phyloP scores from a whole-genome alignment of 805 yeast species.

The Candida maesae region DNA sequence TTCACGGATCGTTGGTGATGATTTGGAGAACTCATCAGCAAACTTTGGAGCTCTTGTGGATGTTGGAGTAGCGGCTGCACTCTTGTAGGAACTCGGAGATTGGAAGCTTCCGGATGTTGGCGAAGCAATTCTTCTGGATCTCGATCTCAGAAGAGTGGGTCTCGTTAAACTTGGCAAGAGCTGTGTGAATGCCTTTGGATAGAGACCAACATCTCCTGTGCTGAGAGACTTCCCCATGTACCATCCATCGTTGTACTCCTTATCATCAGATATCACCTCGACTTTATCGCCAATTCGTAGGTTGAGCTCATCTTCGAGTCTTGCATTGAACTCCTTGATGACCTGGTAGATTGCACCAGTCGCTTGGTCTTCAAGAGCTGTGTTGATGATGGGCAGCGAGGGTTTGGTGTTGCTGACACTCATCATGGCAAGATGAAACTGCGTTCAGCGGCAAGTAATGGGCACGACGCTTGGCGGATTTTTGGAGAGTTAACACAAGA shows the following conservation, averaged over 20 bases:
- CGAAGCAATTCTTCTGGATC: constrained; percentile 50
- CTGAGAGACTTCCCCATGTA: constrained; percentile 79
- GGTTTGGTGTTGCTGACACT: constrained; percentile 2
- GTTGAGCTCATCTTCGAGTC: constrained; percentile 86
- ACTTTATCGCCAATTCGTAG: constrained; percentile 79
- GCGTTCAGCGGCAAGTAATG: not conserved
- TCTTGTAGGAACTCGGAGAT: constrained; percentile 18
- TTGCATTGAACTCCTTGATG: constrained; percentile 80
- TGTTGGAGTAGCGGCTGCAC: constrained; percentile 13
- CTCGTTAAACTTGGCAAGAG: constrained; percentile 34
- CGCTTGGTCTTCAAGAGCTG: constrained; percentile 19
- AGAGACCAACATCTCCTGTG: constrained; percentile 76
- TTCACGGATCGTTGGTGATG: constrained; percentile 5
- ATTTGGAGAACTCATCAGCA: constrained; percentile 8
- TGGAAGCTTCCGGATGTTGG: constrained; percentile 21
- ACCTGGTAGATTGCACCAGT: constrained; percentile 45
- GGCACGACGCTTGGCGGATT: too few species aligned
- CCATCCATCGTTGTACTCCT: constrained; percentile 96
- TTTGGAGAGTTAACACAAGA: too few species aligned
- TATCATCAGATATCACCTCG: constrained; percentile 88
- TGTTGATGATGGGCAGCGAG: constrained; percentile 12
- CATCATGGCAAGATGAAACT: constrained; percentile 11
- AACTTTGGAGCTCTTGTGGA: constrained; percentile 12
- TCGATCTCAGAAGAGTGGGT: constrained; percentile 49
- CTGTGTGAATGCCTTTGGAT: constrained; percentile 87